A percentile compares a stretch with the other conserved stretches of the same genome.
Conservation (phyloP, 2,329 filamentous ascomycete genomes). For the Fusarium azukiicola region DNA sequence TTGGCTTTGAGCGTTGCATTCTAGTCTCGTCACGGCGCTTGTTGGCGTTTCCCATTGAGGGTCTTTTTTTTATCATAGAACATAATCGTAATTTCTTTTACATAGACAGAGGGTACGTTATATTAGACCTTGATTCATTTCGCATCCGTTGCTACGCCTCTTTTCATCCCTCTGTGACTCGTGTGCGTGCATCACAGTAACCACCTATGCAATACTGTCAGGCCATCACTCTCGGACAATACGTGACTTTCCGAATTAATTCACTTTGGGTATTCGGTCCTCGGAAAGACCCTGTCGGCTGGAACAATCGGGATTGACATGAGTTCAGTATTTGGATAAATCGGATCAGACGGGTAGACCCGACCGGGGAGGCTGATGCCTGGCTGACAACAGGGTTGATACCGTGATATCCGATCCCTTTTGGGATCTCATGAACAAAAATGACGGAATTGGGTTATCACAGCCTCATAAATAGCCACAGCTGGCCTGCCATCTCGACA, state of each 20-base stretch:
- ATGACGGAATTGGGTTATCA: neutral
- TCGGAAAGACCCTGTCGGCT: neutral
- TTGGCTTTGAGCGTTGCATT: neutral
- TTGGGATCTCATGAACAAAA: neutral
- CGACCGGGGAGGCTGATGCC: neutral
- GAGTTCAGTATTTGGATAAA: neutral
- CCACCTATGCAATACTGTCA: neutral
- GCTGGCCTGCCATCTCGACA: neutral
- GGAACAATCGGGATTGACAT: neutral
- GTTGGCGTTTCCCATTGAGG: neutral
- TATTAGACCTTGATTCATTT: neutral
- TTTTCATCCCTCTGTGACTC: neutral
- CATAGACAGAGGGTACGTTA: neutral
- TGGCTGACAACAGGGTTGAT: neutral
- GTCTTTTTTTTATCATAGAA: too few relatives aligned
- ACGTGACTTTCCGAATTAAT: neutral
- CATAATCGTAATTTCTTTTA: too few relatives aligned
- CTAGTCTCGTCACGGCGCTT: neutral
- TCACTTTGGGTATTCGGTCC: neutral
- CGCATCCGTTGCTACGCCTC: too few relatives aligned
- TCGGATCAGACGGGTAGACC: constrained; percentile 1
- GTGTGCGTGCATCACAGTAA: too few relatives aligned
- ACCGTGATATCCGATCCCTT: neutral
- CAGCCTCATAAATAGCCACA: neutral
- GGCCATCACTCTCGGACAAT: neutral